Conservation (phyloP, 495 filamentous ascomycete species). For the Amniculicola lignicola region DNA sequence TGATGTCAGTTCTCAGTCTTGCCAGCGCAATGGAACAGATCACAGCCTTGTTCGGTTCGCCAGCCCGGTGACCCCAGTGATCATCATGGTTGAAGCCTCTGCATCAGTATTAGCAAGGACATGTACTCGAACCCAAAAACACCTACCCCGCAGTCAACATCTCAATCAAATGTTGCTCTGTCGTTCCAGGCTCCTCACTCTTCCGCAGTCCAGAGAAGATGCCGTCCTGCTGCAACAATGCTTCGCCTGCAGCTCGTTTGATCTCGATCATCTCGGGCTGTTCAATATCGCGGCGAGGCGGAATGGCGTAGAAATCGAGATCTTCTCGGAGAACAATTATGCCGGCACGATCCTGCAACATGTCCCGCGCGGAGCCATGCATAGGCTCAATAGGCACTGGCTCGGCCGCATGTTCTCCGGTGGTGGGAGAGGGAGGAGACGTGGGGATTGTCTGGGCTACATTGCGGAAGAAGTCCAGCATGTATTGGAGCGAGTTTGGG, state of each 20-base stretch:
- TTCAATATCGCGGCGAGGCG: constrained; percentile 78
- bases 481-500: constrained; percentile 92
- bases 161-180: constrained; percentile 97
- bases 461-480: constrained; percentile 97
- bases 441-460: constrained; percentile 91
- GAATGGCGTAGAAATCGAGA: constrained; percentile 95
- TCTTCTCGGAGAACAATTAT: constrained; percentile 98
- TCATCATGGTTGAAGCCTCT: constrained; percentile 97
- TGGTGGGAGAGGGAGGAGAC: constrained; percentile 56
- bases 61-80: constrained; percentile 90
- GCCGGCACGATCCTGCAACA: constrained; percentile 84
- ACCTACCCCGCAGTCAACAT: constrained; percentile 97
- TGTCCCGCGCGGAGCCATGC: constrained; percentile 66
- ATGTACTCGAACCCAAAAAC: background rate
- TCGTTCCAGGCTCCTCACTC: constrained; percentile 93
- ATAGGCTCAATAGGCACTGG: constrained; percentile 65
- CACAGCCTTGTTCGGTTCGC: constrained; percentile 95
- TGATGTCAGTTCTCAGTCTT: constrained; percentile 85
- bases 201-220: constrained; percentile 94
- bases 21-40: constrained; percentile 95
- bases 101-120: constrained; percentile 9
- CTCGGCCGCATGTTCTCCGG: constrained; percentile 48
- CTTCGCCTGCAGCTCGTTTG: constrained; percentile 86
- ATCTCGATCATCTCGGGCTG: constrained; percentile 93
- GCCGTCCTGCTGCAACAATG: constrained; percentile 83